phyloP scores from a whole-genome alignment of 2,329 filamentous ascomycete species.

The Curvularia sp. region DNA sequence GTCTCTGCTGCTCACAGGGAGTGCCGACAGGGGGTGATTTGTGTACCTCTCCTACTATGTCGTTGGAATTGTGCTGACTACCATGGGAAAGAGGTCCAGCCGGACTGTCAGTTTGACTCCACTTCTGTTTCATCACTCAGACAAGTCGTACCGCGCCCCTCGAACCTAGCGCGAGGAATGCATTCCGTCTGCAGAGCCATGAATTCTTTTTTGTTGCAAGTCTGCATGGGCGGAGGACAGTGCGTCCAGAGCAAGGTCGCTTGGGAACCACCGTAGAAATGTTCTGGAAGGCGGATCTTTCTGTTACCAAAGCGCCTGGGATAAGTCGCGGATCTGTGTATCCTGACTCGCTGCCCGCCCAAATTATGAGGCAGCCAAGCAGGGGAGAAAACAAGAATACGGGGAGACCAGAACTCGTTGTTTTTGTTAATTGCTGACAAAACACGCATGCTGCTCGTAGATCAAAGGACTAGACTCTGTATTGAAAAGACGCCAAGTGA shows the following conservation, averaged over 20 bases:
- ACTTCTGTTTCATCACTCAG: slow-evolving; percentile 10
- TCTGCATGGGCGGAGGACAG: not conserved
- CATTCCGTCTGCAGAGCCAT: not conserved
- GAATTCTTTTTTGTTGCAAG: not conserved
- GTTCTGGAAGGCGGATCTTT: slow-evolving; percentile 15
- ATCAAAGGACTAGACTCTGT: too few species aligned
- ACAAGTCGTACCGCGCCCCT: slow-evolving; percentile 15
- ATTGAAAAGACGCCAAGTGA: too few species aligned
- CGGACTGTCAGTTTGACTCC: slow-evolving; percentile 6
- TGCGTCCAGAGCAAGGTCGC: not conserved
- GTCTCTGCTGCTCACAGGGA: too few species aligned
- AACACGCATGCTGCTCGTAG: not conserved
- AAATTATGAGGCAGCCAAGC: slow-evolving; percentile 6
- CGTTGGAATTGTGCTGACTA: not conserved
- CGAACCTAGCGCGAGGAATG: slow-evolving; percentile 15
- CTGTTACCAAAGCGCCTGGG: slow-evolving; percentile 2
- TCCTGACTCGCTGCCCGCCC: slow-evolving; percentile 13
- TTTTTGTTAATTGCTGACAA: not conserved
- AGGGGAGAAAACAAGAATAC: not conserved
- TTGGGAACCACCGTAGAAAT: slow-evolving; percentile 11
- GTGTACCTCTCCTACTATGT: not conserved
- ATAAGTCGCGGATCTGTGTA: slow-evolving; percentile 11
- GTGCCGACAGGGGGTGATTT: too few species aligned
- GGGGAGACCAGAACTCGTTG: not conserved
- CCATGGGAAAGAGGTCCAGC: not conserved